These are phyloP conservation scores for Emergomyces pasteurianus DNA, from an alignment of 2,329 filamentous ascomycete genomes.

Conservation along the genomic window DNA sequence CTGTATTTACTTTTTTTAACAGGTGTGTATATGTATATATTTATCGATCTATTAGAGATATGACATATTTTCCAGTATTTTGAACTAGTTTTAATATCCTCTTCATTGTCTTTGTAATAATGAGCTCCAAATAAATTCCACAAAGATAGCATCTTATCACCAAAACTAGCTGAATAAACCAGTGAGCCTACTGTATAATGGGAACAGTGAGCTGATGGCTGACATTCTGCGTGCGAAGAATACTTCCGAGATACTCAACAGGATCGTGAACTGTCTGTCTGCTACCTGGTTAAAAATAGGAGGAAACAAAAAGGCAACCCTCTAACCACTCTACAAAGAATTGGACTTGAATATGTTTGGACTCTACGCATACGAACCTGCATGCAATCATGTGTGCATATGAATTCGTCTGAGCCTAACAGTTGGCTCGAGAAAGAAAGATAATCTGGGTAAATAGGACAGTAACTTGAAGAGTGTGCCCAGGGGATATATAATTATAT, in stretches of 20 bases:
- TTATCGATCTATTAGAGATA: not conserved
- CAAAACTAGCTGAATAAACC: not conserved
- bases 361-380: not conserved
- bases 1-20: not conserved
- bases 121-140: too few species aligned
- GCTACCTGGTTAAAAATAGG: too few species aligned
- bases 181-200: too few species aligned
- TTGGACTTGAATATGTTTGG: too few species aligned
- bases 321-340: too few species aligned
- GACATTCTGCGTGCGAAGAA: too few species aligned
- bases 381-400: not conserved
- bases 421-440: not conserved
- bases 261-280: too few species aligned
- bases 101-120: not conserved
- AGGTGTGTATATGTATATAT: not conserved
- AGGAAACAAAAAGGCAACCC: too few species aligned
- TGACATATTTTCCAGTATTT: not conserved
- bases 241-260: too few species aligned
- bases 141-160: not conserved
- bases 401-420: not conserved
- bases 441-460: constrained; percentile 8
- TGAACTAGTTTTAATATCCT: not conserved
- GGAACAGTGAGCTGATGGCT: too few species aligned
- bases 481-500: not conserved
- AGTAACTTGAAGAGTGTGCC: constrained; percentile 7